Percentiles rank a stretch among this genome's conserved stretches.
Evolutionary conservation across 805 yeast genomes (phyloP).

Genomic region (Cyberlindnera lachancei): DNA sequence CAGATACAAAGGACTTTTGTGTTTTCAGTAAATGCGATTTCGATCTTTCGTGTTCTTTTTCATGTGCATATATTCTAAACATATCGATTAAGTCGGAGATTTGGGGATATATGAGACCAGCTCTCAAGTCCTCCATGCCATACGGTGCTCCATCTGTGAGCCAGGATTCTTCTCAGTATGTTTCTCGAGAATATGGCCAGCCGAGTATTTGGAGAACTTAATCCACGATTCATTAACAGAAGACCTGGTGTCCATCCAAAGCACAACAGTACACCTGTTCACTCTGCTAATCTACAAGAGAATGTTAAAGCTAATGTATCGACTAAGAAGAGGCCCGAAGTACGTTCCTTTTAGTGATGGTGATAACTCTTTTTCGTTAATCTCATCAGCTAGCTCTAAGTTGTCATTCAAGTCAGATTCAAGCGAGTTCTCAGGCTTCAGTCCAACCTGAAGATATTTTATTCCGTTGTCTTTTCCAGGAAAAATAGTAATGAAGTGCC

Average conservation of each 20-base stretch:
- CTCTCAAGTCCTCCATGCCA: no score
- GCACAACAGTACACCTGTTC: neutral
- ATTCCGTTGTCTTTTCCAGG: no score
- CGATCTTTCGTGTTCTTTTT: slow-evolving; percentile 48
- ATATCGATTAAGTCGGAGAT: slow-evolving; percentile 3
- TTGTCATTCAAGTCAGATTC: no score
- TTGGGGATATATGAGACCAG: slow-evolving; percentile 4
- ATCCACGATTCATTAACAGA: neutral
- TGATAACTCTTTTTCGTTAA: slow-evolving; percentile 11
- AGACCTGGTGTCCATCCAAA: neutral
- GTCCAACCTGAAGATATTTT: no score
- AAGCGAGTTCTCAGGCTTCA: no score
- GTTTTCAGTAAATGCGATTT: slow-evolving; percentile 71
- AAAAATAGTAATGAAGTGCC: no score
- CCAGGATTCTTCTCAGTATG: no score
- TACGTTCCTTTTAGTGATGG: slow-evolving; percentile 8
- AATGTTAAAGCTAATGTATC: neutral
- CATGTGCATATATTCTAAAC: slow-evolving; percentile 15
- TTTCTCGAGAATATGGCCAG: no score
- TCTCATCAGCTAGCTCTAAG: slow-evolving; percentile 16
- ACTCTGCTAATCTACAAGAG: neutral
- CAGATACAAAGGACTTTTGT: slow-evolving; percentile 33
- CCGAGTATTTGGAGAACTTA: neutral
- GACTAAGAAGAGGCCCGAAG: neutral
- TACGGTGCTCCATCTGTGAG: no score